Percentiles rank a stretch among this genome's conserved stretches.
These are phyloP conservation scores for Lactuca sativa DNA, from an alignment of 129 eudicot species.

Conservation along the genomic window DNA sequence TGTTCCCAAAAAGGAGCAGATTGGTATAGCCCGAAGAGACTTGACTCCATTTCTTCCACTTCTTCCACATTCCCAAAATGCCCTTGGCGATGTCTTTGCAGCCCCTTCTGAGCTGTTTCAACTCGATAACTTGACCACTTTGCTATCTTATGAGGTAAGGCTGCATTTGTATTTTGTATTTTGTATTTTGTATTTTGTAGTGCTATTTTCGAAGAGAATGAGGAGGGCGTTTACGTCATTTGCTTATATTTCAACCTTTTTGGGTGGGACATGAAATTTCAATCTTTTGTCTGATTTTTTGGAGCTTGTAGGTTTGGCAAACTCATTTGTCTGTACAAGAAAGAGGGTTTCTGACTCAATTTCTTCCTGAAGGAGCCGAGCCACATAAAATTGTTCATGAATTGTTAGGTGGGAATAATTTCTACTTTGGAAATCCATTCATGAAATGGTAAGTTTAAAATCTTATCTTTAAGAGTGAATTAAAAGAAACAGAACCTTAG, in stretches of 20 bases:
- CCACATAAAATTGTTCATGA: conserved; percentile 55
- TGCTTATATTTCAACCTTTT: not conserved
- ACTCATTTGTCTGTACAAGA: conserved; percentile 65
- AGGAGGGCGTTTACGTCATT: not conserved
- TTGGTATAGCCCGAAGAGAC: conserved; percentile 64
- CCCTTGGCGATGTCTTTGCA: conserved; percentile 67
- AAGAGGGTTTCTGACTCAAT: conserved; percentile 65
- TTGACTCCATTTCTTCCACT: conserved; percentile 46
- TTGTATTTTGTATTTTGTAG: no score
- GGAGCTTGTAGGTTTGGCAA: conserved; percentile 71
- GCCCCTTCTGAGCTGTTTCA: conserved; percentile 72
- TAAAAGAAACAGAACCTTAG: conserved; percentile 1
- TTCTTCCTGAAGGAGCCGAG: conserved; percentile 66
- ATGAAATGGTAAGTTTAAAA: conserved; percentile 56
- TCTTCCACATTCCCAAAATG: conserved; percentile 37
- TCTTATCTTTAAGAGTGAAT: conserved; percentile 10
- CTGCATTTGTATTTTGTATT: no score
- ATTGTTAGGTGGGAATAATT: conserved; percentile 69
- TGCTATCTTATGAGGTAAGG: conserved; percentile 77
- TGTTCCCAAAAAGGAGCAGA: conserved; percentile 82
- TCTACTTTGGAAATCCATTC: conserved; percentile 80
- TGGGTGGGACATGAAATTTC: not conserved
- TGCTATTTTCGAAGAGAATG: not conserved
- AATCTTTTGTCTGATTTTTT: conserved; percentile 19
- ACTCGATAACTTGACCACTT: conserved; percentile 48